phyloP scores from a whole-genome alignment of 2,329 filamentous ascomycete species.

The Tolypocladium nubicola region DNA sequence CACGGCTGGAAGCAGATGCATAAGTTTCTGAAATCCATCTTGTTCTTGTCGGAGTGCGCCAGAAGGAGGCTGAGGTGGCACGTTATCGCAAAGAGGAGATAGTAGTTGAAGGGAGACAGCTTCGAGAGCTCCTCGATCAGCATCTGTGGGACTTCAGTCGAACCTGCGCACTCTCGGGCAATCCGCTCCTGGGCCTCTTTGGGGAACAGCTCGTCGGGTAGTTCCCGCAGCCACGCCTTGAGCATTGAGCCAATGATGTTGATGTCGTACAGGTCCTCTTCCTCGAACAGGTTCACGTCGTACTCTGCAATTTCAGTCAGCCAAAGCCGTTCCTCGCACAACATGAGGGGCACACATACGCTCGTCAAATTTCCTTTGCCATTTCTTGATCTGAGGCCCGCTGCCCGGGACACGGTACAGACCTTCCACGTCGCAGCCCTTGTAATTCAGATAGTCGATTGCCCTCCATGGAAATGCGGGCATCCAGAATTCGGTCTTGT shows the following conservation, averaged over 20 bases:
- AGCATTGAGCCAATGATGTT: slow-evolving; percentile 95
- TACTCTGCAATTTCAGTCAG: slow-evolving; percentile 42
- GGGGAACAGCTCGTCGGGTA: slow-evolving; percentile 91
- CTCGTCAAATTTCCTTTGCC: slow-evolving; percentile 84
- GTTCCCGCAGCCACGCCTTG: slow-evolving; percentile 87
- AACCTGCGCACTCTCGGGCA: slow-evolving; percentile 66
- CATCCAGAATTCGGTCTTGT: slow-evolving; percentile 99
- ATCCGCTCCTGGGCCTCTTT: slow-evolving; percentile 74
- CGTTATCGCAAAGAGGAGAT: slow-evolving; percentile 92
- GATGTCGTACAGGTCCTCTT: slow-evolving; percentile 84
- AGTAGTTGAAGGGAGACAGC: slow-evolving; percentile 95
- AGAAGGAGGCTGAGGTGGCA: slow-evolving; percentile 88
- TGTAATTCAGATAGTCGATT: slow-evolving; percentile 93
- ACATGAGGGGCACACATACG: slow-evolving; percentile 35
- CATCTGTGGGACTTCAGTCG: slow-evolving; percentile 71
- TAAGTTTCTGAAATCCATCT: slow-evolving; percentile 93
- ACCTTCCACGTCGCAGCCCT: slow-evolving; percentile 86
- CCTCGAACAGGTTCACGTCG: slow-evolving; percentile 84
- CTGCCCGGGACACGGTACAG: slow-evolving; percentile 88
- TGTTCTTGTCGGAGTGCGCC: slow-evolving; percentile 89
- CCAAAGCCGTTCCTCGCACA: neutral
- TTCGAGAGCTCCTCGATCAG: slow-evolving; percentile 87
- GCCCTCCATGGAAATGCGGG: slow-evolving; percentile 89
- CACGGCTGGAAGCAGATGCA: slow-evolving; percentile 97
- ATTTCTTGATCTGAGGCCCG: slow-evolving; percentile 82